Evolutionary conservation across 1,284 basidiomycete species (phyloP).

Genomic region (Ganoderma sp.): DNA sequence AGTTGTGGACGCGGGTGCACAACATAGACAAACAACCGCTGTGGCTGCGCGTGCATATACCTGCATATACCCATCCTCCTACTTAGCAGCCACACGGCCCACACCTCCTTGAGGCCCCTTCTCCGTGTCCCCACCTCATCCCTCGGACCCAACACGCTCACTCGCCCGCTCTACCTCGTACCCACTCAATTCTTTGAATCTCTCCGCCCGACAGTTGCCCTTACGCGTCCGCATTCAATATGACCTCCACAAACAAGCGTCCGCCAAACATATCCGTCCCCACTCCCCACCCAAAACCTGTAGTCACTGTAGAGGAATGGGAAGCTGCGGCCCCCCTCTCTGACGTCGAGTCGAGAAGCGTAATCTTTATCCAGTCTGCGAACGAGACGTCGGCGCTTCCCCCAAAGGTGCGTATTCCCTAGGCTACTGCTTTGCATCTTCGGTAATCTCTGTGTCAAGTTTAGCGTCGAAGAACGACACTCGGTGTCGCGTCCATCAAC

Average conservation of each 20-base stretch:
- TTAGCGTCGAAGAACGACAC: conserved; percentile 45
- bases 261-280: conserved; percentile 18
- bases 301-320: conserved; percentile 84
- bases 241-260: conserved; percentile 24
- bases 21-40: conserved; percentile 28
- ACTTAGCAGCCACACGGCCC: too few species aligned
- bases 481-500: conserved; percentile 51
- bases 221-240: neutral
- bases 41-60: conserved; percentile 18
- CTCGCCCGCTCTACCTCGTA: neutral
- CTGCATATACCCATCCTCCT: neutral
- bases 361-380: conserved; percentile 67
- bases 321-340: conserved; percentile 79
- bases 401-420: conserved; percentile 59
- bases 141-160: neutral
- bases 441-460: conserved; percentile 40
- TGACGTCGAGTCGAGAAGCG: conserved; percentile 72
- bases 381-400: conserved; percentile 69
- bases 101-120: too few species aligned
- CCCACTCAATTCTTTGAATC: neutral
- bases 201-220: neutral
- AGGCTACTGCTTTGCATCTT: neutral
- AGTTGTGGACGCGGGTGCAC: conserved; percentile 8
- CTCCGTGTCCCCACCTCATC: neutral
- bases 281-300: conserved; percentile 45